Evolutionary conservation across 352 stramenopile species (phyloP), one percentile per base, ranked within the genome.

Genomic region (Plasmopara halstedii): DNA sequence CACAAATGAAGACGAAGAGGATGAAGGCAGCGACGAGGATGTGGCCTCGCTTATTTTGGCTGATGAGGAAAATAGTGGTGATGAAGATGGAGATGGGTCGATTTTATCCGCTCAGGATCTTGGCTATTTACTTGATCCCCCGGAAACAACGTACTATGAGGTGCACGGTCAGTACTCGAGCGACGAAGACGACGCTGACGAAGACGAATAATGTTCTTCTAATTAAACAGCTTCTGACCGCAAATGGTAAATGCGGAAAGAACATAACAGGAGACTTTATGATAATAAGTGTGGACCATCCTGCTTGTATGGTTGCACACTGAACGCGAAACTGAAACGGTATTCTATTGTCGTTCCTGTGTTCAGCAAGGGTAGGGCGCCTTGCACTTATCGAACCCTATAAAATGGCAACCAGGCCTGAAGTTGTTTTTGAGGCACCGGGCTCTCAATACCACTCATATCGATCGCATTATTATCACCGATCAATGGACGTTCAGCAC

Each of bases 381-480:
- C 3, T 2, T 4, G 11, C 48, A 22, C 39, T 43, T 20, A 37
- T 44, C 37, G 48, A 32, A 46, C 47, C 17, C 10, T 22, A 15
- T 6, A 47, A 10, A 15, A 83, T 77, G 70, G 42, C 65, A 8
- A 68, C 36, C 32, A 67, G 51, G 14, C 66, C 60, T 5, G 60
- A 77, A 41, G 43, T 65, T 17, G 64, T 72, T 46, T 45, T 26
- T 15, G 56, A 74, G 26, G 7, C 35, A 14, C 18, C 38, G 3
- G 46, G 71, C 54, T 15, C 73, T 7, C 73, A 83, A 46, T 68
- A 45, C 41, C 72, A 87, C 42, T 69, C 76, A 2, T 83, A 83
- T 29, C 67, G 81, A 21, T 85, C 73, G 22, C 90, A 88, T 53
- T 91, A 86, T 46, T 94, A 79, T 49, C 67, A 70, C 25, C 87